A percentile compares a stretch with the other conserved stretches of the same genome.
Conservation (phyloP, 2,329 filamentous ascomycete genomes). For the Alternaria postmessia region DNA sequence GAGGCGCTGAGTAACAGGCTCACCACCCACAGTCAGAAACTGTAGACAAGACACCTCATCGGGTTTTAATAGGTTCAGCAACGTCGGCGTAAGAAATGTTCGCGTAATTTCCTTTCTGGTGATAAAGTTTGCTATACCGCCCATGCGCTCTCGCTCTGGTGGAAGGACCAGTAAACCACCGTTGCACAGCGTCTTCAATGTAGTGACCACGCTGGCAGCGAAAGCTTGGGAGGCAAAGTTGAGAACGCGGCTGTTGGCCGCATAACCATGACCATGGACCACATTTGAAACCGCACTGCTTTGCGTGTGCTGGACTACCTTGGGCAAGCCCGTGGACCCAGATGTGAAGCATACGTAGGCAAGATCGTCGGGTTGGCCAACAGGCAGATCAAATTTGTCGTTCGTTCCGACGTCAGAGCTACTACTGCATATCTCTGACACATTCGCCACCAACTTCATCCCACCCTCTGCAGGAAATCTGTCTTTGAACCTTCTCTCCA, state of each 20-base stretch:
- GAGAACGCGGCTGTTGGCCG: conserved; percentile 3
- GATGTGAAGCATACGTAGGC: conserved; percentile 58
- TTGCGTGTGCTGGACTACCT: conserved; percentile 48
- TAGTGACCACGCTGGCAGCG: conserved; percentile 7
- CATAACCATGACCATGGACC: conserved; percentile 5
- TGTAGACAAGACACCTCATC: conserved; percentile 9
- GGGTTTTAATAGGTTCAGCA: conserved; percentile 5
- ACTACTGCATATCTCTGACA: conserved; percentile 1
- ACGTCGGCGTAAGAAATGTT: conserved; percentile 7
- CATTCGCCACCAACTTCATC: not conserved
- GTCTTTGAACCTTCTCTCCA: not conserved
- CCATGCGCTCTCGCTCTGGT: conserved; percentile 11
- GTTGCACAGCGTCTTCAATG: conserved; percentile 8
- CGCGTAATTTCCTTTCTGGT: conserved; percentile 5
- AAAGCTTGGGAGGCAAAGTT: conserved; percentile 13
- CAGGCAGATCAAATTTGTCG: not conserved
- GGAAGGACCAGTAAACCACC: conserved; percentile 7
- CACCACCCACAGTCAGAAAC: conserved; percentile 10
- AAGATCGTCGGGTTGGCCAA: conserved; percentile 9
- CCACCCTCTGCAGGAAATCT: not conserved
- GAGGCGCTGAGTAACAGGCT: conserved; percentile 6
- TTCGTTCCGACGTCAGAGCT: not conserved
- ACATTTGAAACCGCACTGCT: conserved; percentile 11
- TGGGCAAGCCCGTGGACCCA: conserved; percentile 55
- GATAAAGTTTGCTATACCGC: conserved; percentile 12